Conservation (phyloP, 305 asterid genomes). For the Fraxinus floribunda region DNA sequence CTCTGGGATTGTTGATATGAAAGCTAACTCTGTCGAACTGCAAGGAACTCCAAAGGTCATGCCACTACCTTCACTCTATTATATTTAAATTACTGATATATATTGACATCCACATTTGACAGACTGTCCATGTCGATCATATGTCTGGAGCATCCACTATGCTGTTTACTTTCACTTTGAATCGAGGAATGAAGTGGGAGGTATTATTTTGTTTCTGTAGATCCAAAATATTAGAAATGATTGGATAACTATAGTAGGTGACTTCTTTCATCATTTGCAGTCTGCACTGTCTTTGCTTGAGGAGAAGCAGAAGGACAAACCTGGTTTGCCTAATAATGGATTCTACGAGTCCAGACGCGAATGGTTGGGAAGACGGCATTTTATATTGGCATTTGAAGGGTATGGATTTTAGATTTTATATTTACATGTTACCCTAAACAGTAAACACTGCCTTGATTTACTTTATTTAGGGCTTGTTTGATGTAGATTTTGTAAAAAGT, state of each 20-base stretch:
- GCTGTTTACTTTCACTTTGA: conserved; percentile 82
- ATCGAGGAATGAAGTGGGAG: conserved; percentile 97
- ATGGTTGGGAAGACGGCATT: conserved; percentile 94
- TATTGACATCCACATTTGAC: conserved; percentile 41
- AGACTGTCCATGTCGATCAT: conserved; percentile 90
- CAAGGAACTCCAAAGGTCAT: conserved; percentile 85
- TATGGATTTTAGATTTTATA: conserved; percentile 33
- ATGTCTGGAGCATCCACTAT: conserved; percentile 92
- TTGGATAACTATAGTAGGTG: not conserved
- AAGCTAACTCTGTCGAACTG: conserved; percentile 71
- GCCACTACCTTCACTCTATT: conserved; percentile 7
- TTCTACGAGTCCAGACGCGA: conserved; percentile 93
- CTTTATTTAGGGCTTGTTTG: not conserved
- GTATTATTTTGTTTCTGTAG: conserved; percentile 36
- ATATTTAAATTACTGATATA: not conserved
- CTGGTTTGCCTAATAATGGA: conserved; percentile 59
- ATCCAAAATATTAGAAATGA: not conserved
- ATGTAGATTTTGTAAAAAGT: not conserved
- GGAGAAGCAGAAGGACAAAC: conserved; percentile 70
- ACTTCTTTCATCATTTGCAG: conserved; percentile 39
- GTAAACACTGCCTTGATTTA: not conserved
- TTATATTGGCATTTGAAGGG: conserved; percentile 79
- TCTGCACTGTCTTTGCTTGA: conserved; percentile 76
- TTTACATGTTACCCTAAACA: not conserved
- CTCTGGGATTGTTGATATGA: conserved; percentile 91